Percentiles rank a stretch among this genome's conserved stretches.
Evolutionary conservation across 2,329 filamentous ascomycete species (phyloP).

Genomic region (Botryotinia globosa): DNA sequence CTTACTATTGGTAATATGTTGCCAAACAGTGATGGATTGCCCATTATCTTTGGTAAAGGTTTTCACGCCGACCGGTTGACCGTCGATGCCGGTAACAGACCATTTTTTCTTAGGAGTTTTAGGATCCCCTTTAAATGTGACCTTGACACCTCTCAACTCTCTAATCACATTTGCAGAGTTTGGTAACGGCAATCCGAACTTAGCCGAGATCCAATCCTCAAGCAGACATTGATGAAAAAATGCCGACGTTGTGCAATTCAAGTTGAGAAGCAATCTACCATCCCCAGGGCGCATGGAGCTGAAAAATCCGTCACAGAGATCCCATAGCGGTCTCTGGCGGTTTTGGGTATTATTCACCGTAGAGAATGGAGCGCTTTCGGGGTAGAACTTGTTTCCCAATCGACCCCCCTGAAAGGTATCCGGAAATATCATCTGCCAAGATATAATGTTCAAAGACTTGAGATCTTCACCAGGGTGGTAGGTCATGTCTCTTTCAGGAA

Average conservation of each 20-base stretch:
- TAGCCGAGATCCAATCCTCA: not conserved
- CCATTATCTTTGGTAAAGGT: not conserved
- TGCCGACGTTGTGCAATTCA: constrained; percentile 23
- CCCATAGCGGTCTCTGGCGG: not conserved
- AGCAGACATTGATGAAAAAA: constrained; percentile 16
- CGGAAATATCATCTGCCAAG: constrained; percentile 22
- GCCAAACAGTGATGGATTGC: not conserved
- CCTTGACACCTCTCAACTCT: not conserved
- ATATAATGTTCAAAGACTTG: constrained; percentile 23
- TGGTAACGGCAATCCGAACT: not conserved
- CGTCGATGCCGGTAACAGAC: not conserved
- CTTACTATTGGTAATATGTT: not conserved
- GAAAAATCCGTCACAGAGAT: constrained; percentile 20
- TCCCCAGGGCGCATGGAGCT: constrained; percentile 23
- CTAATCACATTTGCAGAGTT: not conserved
- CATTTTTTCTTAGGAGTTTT: not conserved
- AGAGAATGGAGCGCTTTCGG: not conserved
- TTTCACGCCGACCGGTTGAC: not conserved
- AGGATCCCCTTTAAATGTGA: not conserved
- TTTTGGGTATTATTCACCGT: too few species aligned
- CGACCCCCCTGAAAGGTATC: not conserved
- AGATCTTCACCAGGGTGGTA: not conserved
- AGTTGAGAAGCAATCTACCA: constrained; percentile 20
- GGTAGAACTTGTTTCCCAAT: constrained; percentile 23
- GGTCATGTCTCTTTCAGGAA: too few species aligned